Base-by-base conservation (phyloP, 495 filamentous ascomycete species). In the Trichoderma orchidacearum region DNA sequence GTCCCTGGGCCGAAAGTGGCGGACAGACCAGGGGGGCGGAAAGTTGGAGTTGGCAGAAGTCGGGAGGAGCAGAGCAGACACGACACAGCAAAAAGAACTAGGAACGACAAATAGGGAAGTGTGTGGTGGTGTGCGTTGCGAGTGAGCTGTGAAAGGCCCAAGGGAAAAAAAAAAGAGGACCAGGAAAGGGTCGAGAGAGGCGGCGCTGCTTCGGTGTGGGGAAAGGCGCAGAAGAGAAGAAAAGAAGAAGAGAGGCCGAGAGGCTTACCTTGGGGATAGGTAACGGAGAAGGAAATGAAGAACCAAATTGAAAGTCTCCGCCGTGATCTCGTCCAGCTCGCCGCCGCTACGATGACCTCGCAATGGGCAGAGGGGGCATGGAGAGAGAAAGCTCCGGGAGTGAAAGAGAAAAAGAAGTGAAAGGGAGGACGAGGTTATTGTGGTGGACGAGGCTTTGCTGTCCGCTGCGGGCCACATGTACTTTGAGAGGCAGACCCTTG, bases 391-490 rank as follows among this genome's bases (percentile, higher is more conserved):
- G 25, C 34, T 35, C 8, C 13, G 3, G 12, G 15, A 17, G 30
- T 15, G 11, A 30, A 23, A 55, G 30, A 18, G 29, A 23, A 29
- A 56, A 11, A 30, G 25, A 23, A 53, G 51, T 23, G 51, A 53
- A 30, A 56, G 54, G 54, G 23, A 56, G 54, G 54, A 56, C 25
- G 36, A 56, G 28, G 27, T 21, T 32, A 23, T 32, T 17, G 18
- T 56, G 21, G 34, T 18, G 30, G 53, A 32, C 36, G 54, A 56
- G 54, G 54, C 54, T 56, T 56, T 50, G 54, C 30, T 30, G 31
- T 56, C 23, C 54, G 5, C 8, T 15, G 25, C 29, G 17, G 6
- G 3, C 25, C 13, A 25, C 17, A 12, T 12, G 15, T 52, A 29
- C 21, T 1, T 52, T 12, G 50, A 15, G 36, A 18, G 36, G 3